Percentiles rank a stretch among this genome's conserved stretches.
Evolutionary conservation across 331 rosid genomes (phyloP).

Genomic region (Quercus tomentella): DNA sequence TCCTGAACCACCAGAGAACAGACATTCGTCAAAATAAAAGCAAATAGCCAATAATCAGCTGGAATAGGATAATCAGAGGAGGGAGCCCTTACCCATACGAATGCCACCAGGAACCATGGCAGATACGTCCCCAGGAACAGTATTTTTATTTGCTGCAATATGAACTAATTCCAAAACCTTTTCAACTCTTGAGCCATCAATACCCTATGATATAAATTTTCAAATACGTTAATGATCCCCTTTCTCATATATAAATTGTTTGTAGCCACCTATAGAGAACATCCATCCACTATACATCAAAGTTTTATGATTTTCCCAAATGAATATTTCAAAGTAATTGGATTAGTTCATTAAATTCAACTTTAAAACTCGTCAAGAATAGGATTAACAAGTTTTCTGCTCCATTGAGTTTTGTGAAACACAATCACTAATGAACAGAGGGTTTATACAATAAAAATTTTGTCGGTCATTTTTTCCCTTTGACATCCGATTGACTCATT

Average conservation of each 20-base stretch:
- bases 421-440: neutral
- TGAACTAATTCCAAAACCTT: conserved; percentile 83
- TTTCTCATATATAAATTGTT: neutral
- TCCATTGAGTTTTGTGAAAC: neutral
- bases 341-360: neutral
- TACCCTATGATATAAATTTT: conserved; percentile 47
- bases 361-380: neutral
- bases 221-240: neutral
- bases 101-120: conserved; percentile 97
- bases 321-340: neutral
- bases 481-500: neutral
- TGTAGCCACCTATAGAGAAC: neutral
- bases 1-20: conserved; percentile 42
- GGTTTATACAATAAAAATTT: neutral
- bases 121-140: conserved; percentile 94
- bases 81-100: conserved; percentile 67
- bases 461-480: conserved; percentile 4
- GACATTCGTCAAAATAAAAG: conserved; percentile 5
- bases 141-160: conserved; percentile 89
- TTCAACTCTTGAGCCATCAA: conserved; percentile 92
- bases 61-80: conserved; percentile 7
- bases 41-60: conserved; percentile 5
- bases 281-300: neutral
- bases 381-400: neutral
- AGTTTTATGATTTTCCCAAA: neutral